These are phyloP conservation scores for Casuarina glauca DNA, from an alignment of 306 rosid species.

Conservation along the genomic window DNA sequence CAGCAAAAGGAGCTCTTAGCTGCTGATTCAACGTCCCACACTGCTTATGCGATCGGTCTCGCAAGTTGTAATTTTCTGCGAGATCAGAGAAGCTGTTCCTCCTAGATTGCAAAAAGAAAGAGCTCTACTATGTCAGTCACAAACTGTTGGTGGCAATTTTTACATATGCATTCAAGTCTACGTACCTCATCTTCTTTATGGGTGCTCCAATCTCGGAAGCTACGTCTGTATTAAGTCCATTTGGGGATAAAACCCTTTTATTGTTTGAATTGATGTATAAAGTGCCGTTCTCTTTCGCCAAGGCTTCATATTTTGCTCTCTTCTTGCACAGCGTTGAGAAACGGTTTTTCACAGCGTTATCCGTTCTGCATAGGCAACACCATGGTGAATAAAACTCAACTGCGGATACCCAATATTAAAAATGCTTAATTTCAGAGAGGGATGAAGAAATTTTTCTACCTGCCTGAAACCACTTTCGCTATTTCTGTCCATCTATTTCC, in stretches of 20 bases:
- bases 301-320: conserved; percentile 95
- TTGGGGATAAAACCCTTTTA: conserved; percentile 61
- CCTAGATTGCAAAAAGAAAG: conserved; percentile 43
- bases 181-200: conserved; percentile 72
- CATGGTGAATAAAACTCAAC: conserved; percentile 10
- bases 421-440: background rate
- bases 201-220: conserved; percentile 52
- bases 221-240: conserved; percentile 45
- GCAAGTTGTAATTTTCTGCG: conserved; percentile 47
- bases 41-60: conserved; percentile 63
- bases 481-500: conserved; percentile 99
- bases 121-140: conserved; percentile 14
- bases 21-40: conserved; percentile 52
- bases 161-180: conserved; percentile 13
- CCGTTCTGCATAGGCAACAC: conserved; percentile 67
- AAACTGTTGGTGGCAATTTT: conserved; percentile 15
- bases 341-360: conserved; percentile 98
- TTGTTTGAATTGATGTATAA: conserved; percentile 66
- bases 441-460: conserved; percentile 49
- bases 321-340: conserved; percentile 95
- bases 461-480: conserved; percentile 99
- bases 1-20: conserved; percentile 73
- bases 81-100: conserved; percentile 63
- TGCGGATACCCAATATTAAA: background rate
- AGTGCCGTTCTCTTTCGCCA: conserved; percentile 76